Percentiles rank a stretch among this genome's conserved stretches.
Evolutionary conservation across 169 alveolate species (phyloP).

Genomic region (Plasmodium gaboni): DNA sequence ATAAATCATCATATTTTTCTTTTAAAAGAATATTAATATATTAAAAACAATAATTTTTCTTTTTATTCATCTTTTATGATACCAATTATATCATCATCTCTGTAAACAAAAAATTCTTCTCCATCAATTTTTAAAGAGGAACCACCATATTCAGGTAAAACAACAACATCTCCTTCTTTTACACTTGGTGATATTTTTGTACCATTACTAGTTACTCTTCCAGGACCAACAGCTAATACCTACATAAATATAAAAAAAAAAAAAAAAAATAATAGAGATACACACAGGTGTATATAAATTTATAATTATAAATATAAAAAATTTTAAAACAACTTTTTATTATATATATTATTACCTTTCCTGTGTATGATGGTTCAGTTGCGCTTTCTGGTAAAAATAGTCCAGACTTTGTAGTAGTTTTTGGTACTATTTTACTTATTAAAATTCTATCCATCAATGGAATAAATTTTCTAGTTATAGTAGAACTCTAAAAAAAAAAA

Average conservation of each 20-base stretch:
- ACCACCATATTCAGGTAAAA: conserved; percentile 92
- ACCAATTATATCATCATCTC: conserved; percentile 91
- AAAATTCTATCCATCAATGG: conserved; percentile 90
- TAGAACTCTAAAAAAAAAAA: conserved; percentile 40
- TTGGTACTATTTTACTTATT: conserved; percentile 86
- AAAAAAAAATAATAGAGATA: conserved; percentile 4
- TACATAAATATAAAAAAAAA: conserved; percentile 3
- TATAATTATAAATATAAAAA: neutral
- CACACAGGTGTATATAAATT: neutral
- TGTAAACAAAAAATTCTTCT: conserved; percentile 86
- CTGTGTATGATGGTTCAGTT: conserved; percentile 81
- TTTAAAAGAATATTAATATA: too few species aligned
- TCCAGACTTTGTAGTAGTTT: conserved; percentile 88
- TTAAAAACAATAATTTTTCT: neutral
- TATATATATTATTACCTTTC: conserved; percentile 78
- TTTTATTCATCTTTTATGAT: conserved; percentile 65
- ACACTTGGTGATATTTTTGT: conserved; percentile 82
- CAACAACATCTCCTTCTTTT: conserved; percentile 90
- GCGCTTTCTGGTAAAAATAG: conserved; percentile 89
- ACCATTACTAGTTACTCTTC: conserved; percentile 78
- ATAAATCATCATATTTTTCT: too few species aligned
- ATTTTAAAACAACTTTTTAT: neutral
- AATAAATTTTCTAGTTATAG: conserved; percentile 84
- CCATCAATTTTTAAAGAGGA: conserved; percentile 88
- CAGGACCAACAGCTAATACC: conserved; percentile 86